phyloP scores from a whole-genome alignment of 108 stramenopile genomes.

The Epithemia pelagica region DNA sequence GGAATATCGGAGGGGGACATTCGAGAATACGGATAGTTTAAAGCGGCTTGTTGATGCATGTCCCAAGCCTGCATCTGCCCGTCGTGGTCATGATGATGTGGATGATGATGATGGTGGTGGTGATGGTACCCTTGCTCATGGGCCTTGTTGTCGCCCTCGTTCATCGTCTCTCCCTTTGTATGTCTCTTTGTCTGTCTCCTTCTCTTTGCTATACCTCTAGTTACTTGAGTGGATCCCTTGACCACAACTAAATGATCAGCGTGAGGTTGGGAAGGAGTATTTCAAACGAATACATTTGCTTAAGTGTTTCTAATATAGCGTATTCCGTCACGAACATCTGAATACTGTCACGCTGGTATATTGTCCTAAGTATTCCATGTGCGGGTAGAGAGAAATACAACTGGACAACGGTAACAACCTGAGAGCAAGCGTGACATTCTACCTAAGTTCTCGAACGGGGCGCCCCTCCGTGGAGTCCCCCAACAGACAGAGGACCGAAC shows the following conservation, averaged over 20 bases:
- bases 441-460: neutral
- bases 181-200: no score
- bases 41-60: neutral
- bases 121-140: neutral
- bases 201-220: neutral
- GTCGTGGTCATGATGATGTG: neutral
- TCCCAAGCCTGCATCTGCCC: neutral
- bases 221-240: neutral
- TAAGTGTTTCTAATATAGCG: neutral
- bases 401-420: neutral
- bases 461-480: no score
- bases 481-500: no score
- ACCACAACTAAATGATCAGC: neutral
- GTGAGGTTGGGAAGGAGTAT: neutral
- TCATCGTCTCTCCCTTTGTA: neutral
- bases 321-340: no score
- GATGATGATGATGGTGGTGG: no score
- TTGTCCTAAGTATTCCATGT: no score
- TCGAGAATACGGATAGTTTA: neutral
- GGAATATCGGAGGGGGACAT: neutral
- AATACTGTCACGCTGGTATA: no score
- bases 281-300: neutral
- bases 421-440: neutral
- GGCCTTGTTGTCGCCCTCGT: neutral
- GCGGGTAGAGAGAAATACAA: no score